phyloP scores from a whole-genome alignment of 257 asterid genomes.

The Nicotiana knightiana region DNA sequence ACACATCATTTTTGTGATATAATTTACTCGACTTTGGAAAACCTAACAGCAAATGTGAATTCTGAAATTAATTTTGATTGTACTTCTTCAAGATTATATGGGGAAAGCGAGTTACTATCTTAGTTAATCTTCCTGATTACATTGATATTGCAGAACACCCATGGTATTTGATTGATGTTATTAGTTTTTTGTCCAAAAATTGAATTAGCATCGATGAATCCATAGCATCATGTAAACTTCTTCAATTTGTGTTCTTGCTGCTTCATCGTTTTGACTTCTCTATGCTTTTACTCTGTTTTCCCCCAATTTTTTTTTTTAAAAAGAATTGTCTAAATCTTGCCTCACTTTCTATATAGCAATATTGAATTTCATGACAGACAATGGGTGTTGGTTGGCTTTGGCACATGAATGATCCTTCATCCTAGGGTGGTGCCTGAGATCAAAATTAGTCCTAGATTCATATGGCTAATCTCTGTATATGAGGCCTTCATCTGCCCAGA shows the following conservation, averaged over 20 bases:
- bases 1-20: slow-evolving; percentile 31
- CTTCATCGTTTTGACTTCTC: neutral
- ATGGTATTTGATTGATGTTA: neutral
- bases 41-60: slow-evolving; percentile 31
- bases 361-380: neutral
- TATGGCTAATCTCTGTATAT: neutral
- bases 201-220: neutral
- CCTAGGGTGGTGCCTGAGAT: neutral
- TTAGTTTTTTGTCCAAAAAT: neutral
- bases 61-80: slow-evolving; percentile 19
- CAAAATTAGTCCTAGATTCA: neutral
- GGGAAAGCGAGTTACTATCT: neutral
- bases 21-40: slow-evolving; percentile 39
- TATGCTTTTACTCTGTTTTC: neutral
- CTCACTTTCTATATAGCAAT: neutral
- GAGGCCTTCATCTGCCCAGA: neutral
- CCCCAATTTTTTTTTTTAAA: neutral
- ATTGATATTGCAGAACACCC: neutral
- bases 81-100: slow-evolving; percentile 13
- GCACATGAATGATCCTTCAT: neutral
- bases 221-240: neutral
- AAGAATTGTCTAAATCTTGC: neutral
- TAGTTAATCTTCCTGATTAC: slow-evolving; percentile 2
- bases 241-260: neutral
- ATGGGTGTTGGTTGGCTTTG: neutral